These are phyloP conservation scores for Danielozyma ontarioensis DNA, from an alignment of 805 yeast species.

Conservation along the genomic window DNA sequence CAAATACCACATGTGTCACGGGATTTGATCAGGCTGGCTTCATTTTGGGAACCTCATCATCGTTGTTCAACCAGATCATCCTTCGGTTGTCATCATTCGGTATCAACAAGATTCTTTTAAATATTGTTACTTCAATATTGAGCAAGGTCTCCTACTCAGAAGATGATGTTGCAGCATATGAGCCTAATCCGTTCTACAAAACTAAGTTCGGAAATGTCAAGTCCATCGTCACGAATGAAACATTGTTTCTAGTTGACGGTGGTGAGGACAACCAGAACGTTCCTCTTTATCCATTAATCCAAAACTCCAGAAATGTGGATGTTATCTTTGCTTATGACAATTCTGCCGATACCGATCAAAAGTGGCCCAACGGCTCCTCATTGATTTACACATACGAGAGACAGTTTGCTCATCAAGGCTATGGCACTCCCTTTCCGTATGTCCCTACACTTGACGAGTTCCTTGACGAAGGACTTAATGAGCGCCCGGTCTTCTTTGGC, in stretches of 20 bases:
- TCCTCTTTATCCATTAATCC: constrained; percentile 38
- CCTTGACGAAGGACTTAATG: constrained; percentile 2
- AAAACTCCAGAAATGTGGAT: constrained; percentile 30
- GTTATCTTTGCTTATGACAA: constrained; percentile 39
- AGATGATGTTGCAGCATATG: constrained; percentile 35
- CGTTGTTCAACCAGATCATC: constrained; percentile 32
- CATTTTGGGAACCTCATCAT: constrained; percentile 35
- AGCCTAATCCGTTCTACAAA: constrained; percentile 35
- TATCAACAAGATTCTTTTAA: constrained; percentile 17
- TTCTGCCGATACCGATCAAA: constrained; percentile 31
- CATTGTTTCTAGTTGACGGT: constrained; percentile 37
- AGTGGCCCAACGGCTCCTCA: constrained; percentile 42
- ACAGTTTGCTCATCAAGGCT: constrained; percentile 16
- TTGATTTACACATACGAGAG: constrained; percentile 29
- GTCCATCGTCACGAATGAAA: constrained; percentile 20
- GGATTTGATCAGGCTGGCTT: constrained; percentile 36
- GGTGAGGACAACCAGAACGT: constrained; percentile 40
- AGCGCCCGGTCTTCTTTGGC: constrained; percentile 11
- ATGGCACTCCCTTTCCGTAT: constrained; percentile 12
- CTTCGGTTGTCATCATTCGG: constrained; percentile 16
- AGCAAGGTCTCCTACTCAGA: constrained; percentile 16
- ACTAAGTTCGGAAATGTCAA: constrained; percentile 13
- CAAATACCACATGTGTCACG: constrained; percentile 17
- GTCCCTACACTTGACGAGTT: constrained; percentile 8
- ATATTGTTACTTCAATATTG: constrained; percentile 20